Evolutionary conservation across 176 grass and related monocot genomes (phyloP), one percentile per base, ranked within the genome.

Genomic region (Luzula sylvatica): DNA sequence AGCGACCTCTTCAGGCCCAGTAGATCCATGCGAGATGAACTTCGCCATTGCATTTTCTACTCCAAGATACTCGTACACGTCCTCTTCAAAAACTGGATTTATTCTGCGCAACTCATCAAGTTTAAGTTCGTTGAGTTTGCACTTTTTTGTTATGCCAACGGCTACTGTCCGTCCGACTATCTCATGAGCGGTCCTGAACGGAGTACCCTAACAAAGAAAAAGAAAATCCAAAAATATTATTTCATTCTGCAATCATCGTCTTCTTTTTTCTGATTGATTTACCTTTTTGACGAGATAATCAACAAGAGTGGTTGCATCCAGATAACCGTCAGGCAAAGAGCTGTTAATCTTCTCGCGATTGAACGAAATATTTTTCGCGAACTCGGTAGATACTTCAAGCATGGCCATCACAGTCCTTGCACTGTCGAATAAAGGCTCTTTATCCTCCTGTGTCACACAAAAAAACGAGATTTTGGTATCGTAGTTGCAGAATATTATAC

Each of bases 211-310:
- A 11, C 23, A 22, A 28, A 30, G 47, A 35, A 64, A 24, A 12
- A 11, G 26, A 50, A 52, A 16, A 17, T 47, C 56, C 16, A 4
- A 25, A 17, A 45, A 44, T 45, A 4, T 35, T 35, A 35, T 4
- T 35, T 35, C 9, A 4, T 7, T 4, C 30, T 35, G 5, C 30
- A 35, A 35, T 35, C 9, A 35, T 4, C 5, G 0, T 7, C 30
- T 35, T 4, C 9, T 35, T 35, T 35, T 35, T 35, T 32, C 53
- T 6, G 16, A 26, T 26, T 7, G 7, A 7, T 69, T 74, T 87
- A 96, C 92, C 84, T 90, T 96, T 65, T 89, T 90, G 50, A 96
- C 92, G 48, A 96, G 92, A 77, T 96, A 96, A 89, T 96, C 92
- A 7, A 86, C 92, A 50, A 96, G 68, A 20, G 92, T 96, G n/a